Evolutionary conservation across 768 basidiomycete genomes (phyloP), one percentile per base, ranked within the genome.

Genomic region (Suillus brevipes): DNA sequence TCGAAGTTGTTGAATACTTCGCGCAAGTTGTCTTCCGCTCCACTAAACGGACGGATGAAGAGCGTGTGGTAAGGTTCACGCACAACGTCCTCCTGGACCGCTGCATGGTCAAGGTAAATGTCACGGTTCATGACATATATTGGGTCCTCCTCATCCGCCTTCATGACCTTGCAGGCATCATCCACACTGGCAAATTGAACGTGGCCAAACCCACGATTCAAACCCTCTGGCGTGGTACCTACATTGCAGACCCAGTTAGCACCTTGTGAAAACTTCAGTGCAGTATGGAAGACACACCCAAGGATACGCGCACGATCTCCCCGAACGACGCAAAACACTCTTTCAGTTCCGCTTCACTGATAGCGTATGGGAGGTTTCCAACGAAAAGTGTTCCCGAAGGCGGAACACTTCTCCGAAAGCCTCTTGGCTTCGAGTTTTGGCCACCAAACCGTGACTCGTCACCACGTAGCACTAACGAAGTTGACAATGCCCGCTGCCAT

Each of bases 331-430:
- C 72, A 68, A 86, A 83, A 20, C 77, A 74, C 5, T 80, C 77
- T 47, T 73, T 64, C 13, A 88, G 57, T 53, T 85, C 78, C 25
- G 71, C 73, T 65, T 79, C 81, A 2, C 78, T 79, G 45, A 75
- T 69, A 20, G 69, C 75, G 71, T 76, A 90, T 58, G 86, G 84
- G n/a, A 88, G n/a, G 67, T 87, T 88, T 10, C 79, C 83, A 38
- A 86, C 67, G 52, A 74, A 87, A 59, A 87, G 69, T 3, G 75
- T 77, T 12, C 73, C 73, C n/a, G 72, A 74, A 7, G 83, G 82
- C 20, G 34, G 18, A 16, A 20, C n/a, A 2, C 20, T 31, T 34
- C 42, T 25, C 20, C 47, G 60, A 40, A 64, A 64, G n/a, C 64
- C 61, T 12, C 59, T 61, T 34, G 14, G 36, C 62, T 6, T 63